phyloP scores from a whole-genome alignment of 805 yeast species.

The Hanseniaspora vineae region DNA sequence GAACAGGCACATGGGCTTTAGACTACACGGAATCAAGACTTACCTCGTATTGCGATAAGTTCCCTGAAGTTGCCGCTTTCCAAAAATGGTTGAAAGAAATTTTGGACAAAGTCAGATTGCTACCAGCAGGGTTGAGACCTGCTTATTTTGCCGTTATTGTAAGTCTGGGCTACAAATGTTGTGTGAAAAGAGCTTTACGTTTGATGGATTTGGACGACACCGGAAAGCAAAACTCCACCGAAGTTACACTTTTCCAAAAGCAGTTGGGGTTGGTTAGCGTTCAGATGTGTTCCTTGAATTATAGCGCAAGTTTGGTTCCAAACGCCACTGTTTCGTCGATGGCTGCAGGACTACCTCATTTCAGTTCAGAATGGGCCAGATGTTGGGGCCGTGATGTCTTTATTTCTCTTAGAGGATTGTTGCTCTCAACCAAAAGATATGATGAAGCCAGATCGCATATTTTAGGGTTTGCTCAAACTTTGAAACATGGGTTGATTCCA shows the following conservation, averaged over 20 bases:
- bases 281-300: slow-evolving; percentile 71
- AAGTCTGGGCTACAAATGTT: slow-evolving; percentile 75
- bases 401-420: slow-evolving; percentile 70
- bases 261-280: slow-evolving; percentile 68
- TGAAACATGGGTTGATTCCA: slow-evolving; percentile 92
- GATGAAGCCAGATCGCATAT: slow-evolving; percentile 76
- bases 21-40: slow-evolving; percentile 60
- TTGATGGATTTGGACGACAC: slow-evolving; percentile 37
- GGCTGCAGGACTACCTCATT: slow-evolving; percentile 97
- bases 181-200: slow-evolving; percentile 52
- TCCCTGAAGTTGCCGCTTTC: slow-evolving; percentile 29
- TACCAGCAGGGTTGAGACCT: slow-evolving; percentile 76
- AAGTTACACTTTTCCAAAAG: slow-evolving; percentile 55
- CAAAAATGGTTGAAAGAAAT: slow-evolving; percentile 59
- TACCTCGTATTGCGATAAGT: slow-evolving; percentile 39
- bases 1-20: slow-evolving; percentile 83
- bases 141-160: slow-evolving; percentile 75
- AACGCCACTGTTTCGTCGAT: slow-evolving; percentile 48
- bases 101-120: slow-evolving; percentile 43
- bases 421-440: slow-evolving; percentile 63
- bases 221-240: slow-evolving; percentile 27
- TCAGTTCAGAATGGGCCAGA: slow-evolving; percentile 82
- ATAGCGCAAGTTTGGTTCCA: slow-evolving; percentile 67
- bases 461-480: slow-evolving; percentile 74
- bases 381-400: slow-evolving; percentile 99